Evolutionary conservation across 2,329 filamentous ascomycete genomes (phyloP), one percentile per base, ranked within the genome.

Genomic region (Pseudogymnoascus sp.): DNA sequence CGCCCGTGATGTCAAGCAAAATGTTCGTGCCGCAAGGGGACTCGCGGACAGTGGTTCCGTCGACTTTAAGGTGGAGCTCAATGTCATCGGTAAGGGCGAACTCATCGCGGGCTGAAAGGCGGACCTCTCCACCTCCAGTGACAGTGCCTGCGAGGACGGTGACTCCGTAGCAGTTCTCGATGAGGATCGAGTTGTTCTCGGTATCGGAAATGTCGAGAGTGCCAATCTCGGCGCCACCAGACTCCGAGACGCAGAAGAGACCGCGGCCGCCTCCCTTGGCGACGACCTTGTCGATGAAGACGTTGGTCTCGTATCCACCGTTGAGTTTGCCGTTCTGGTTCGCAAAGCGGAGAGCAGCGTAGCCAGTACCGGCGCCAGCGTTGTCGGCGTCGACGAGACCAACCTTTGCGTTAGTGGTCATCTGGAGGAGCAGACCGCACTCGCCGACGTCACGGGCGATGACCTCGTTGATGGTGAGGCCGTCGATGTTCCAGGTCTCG

Each of bases 91-190:
- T 84, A 66, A 81, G 82, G 10, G 78, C 74, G 64, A 85, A 85
- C 72, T 85, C 82, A 21, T 70, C 68, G 12, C 82, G 74, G 1
- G 82, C 81, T 1, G 81, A 71, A 11, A 84, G 66, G 2, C 82
- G 75, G 6, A 84, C 81, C 70, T 84, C 81, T 0, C 82, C 82
- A 1, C 82, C 82, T 1, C 81, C 79, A 26, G 76, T 78, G 23
- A 85, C 78, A 2, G 74, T 80, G 0, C 82, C 82, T 16, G 77
- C 77, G 1, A 69, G 71, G 68, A 84, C 83, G 1, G 73, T 71
- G 33, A 85, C 65, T 60, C 81, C 81, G 69, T 84, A 84, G 73
- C 82, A 84, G 70, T 85, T 85, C 75, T 85, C 82, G 29, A 85
- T 80, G 1, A 85, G 74, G 19, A 84, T 76, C 0, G 82, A 78